Evolutionary conservation across 2,329 filamentous ascomycete genomes (phyloP), one percentile per base, ranked within the genome.

Genomic region (Cercospora brassicicola): DNA sequence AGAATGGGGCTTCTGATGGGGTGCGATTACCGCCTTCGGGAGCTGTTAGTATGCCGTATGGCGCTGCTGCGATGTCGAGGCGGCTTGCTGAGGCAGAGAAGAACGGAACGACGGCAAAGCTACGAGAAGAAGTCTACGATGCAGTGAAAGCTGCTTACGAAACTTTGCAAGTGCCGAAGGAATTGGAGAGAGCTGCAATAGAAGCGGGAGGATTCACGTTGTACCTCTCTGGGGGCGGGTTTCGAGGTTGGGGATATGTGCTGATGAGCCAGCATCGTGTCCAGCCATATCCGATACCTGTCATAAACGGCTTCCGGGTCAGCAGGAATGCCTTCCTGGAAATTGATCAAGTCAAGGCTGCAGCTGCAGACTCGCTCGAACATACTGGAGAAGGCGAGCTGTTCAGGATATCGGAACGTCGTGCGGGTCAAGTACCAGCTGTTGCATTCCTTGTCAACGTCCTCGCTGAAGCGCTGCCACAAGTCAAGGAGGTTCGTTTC

Each of bases 151-250:
- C 64, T 13, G 77, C 77, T 1, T 79, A 76, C 56, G 64, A 64
- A 0, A 72, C 78, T 81, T 15, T 91, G 4, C 79, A 83, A 5
- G 79, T 91, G 0, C 87, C 94, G 0, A 76, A 80, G 11, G 80
- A 83, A 15, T 78, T 89, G 5, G 70, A 83, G 0, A 76, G 83
- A 11, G 73, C 79, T 20, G 82, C 83, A 13, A 78, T 81, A 30
- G 74, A 78, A 7, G 73, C 82, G 1, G 82, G 82, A 1, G 86
- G 86, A 4, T 83, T 93, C 66, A 88, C 90, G 36, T 83, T 97
- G 8, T 97, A 94, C 77, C 88, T 97, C 66, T 96, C 91, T 70
- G 94, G 94, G 53, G 94, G 94, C 26, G 94, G 94, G 0, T 96
- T 97, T 77, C 85, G 94, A 39, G 94, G 94, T 15, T 97, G 96